Evolutionary conservation across 1,284 basidiomycete species (phyloP).

Genomic region (Fomitopsis betulina): DNA sequence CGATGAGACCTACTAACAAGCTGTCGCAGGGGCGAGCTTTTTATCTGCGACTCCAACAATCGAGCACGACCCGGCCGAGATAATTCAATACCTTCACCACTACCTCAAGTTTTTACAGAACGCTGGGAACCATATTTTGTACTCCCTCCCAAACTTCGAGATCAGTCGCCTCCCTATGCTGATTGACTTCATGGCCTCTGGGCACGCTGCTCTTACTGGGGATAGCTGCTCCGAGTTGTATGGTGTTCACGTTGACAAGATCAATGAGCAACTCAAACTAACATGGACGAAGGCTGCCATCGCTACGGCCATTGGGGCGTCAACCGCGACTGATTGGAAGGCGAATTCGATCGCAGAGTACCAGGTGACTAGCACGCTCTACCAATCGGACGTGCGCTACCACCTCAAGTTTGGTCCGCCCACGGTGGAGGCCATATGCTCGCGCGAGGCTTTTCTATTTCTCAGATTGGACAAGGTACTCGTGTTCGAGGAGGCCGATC

Average conservation of each 20-base stretch:
- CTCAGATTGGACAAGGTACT: slow-evolving; percentile 25
- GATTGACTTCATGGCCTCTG: slow-evolving; percentile 23
- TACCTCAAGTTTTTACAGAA: slow-evolving; percentile 21
- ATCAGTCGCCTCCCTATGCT: slow-evolving; percentile 12
- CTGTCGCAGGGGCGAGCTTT: slow-evolving; percentile 8
- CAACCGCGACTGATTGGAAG: slow-evolving; percentile 10
- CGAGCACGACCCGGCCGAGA: slow-evolving; percentile 7
- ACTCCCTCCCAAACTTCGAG: slow-evolving; percentile 28
- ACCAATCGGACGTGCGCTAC: slow-evolving; percentile 15
- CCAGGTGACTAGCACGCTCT: slow-evolving; percentile 14
- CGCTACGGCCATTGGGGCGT: slow-evolving; percentile 12
- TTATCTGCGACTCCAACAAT: slow-evolving; percentile 4
- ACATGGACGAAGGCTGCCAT: slow-evolving; percentile 29
- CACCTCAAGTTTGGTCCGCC: slow-evolving; percentile 27
- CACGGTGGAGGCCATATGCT: slow-evolving; percentile 25
- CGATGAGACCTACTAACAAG: background rate
- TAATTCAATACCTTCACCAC: slow-evolving; percentile 13
- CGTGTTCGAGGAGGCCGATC: slow-evolving; percentile 12
- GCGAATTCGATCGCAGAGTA: slow-evolving; percentile 25
- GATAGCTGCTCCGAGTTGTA: slow-evolving; percentile 16
- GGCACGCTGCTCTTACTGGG: slow-evolving; percentile 1
- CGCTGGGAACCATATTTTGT: slow-evolving; percentile 27
- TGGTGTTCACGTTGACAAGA: slow-evolving; percentile 23
- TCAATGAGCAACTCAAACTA: slow-evolving; percentile 26
- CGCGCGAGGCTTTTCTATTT: slow-evolving; percentile 27